Base-by-base conservation (phyloP, 257 asterid species). In the Cordia subcordata region DNA sequence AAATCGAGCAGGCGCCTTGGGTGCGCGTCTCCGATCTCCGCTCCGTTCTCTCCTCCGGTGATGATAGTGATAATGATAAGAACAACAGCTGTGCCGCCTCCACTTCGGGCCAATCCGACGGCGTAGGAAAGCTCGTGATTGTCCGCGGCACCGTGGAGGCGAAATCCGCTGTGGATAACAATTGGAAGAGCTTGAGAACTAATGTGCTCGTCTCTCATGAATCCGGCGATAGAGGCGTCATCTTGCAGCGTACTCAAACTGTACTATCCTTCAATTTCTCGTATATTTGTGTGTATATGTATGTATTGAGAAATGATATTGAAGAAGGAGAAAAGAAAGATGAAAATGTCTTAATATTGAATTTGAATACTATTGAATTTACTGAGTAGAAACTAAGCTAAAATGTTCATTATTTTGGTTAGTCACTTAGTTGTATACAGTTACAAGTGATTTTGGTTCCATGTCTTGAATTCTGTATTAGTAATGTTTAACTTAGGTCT, bases 61-160 rank as follows among this genome's bases (percentile, higher is more conserved):
- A 65, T 1, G 79, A 54, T 13, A 62, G 39, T 16, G 79, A 72
- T 9, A 68, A 47, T 11, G 62, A 11, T 44, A 14, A 18, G 10
- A 58, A 15, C 18, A 27, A 6, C 35, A 27, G 35, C 35, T 3
- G 4, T 1, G 16, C 53, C 53, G 21, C 18, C 0, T 47, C 53
- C 3, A 47, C 21, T 47, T 51, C 57, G 5, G 17, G 60, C 52
- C 62, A 49, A 18, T 68, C 74, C 23, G 77, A 58, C 15, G 79
- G 53, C 4, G 86, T 3, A 27, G 35, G 68, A 32, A 76, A 76
- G 67, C 62, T 92, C 65, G 82, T 86, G 65, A 64, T 92, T 32
- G 74, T 88, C 39, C 85, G 95, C 53, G 98, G 96, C 23, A 54
- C 40, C 22, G 95, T 92, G 35, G 94, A 92, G 67, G 73, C 81